Base-by-base conservation (phyloP, 75 land plant species). In the Gnetum montanum region DNA sequence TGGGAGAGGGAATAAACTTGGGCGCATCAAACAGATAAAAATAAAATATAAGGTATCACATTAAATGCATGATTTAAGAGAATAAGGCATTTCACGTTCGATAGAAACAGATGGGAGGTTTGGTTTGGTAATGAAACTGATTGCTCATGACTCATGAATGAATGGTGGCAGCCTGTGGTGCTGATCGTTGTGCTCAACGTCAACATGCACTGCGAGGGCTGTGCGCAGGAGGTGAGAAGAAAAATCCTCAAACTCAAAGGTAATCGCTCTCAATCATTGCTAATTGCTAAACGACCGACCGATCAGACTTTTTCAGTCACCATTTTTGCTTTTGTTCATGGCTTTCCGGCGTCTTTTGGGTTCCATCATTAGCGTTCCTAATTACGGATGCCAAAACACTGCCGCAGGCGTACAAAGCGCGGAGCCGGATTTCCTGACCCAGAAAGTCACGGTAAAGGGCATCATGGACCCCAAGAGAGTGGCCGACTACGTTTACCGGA, bases 361-460 rank as follows among this genome's bases (percentile, higher is more conserved):
- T 25, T 26, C 4, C 25, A 0, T 18, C 7, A 46, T 46, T 20
- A 10, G 48, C 20, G 7, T 22, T 7, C 25, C 7, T 22, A 22
- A 6, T 46, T 46, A 26, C 2, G 44, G 18, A 43, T 0, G n/a
- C n/a, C n/a, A n/a, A n/a, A n/a, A n/a, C n/a, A n/a, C n/a, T n/a
- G n/a, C 13, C 22, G 19, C 70, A 85, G 90, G 85, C 4, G 90
- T 85, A 7, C 78, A 77, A 13, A 35, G 53, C 1, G 90, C 63
- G 0, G 71, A 66, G 3, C 64, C 78, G 49, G 82, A 85, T 59
- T 69, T 85, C 12, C 63, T 66, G 65, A 54, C 37, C 60, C 67
- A 80, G 0, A 61, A 71, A 34, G 85, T 81, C 3, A 66, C 74
- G 1, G 90, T 85, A 24, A 74, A 49, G 51, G 90, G 90, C 0